Conservation (phyloP, 2,329 filamentous ascomycete genomes). For the Zarea fungicola region DNA sequence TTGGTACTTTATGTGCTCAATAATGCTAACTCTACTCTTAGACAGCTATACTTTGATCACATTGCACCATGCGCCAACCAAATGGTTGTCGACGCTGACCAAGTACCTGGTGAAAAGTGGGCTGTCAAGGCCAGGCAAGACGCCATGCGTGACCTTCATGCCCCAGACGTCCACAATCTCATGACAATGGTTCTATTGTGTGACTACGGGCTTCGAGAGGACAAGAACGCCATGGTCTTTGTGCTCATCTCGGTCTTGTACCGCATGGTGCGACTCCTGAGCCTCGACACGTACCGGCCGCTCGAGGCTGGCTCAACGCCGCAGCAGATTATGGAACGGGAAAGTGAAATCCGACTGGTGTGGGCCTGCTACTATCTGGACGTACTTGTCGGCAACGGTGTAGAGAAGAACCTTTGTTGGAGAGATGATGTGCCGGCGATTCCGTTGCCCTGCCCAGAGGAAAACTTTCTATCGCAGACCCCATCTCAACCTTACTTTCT, state of each 20-base stretch:
- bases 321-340: conserved; percentile 15
- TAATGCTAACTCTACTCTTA: not conserved
- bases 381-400: conserved; percentile 17
- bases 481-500: conserved; percentile 12
- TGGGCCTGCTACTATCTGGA: conserved; percentile 23
- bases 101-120: conserved; percentile 18
- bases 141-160: conserved; percentile 16
- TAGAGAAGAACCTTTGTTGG: conserved; percentile 21
- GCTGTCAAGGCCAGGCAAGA: conserved; percentile 17
- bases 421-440: conserved; percentile 17
- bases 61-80: not conserved
- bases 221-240: conserved; percentile 20
- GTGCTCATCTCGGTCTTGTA: conserved; percentile 19
- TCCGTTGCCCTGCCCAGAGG: conserved; percentile 18
- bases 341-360: conserved; percentile 19
- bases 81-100: conserved; percentile 5
- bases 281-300: conserved; percentile 16
- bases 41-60: conserved; percentile 17
- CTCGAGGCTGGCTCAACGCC: conserved; percentile 1
- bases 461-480: conserved; percentile 15
- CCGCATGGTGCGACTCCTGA: conserved; percentile 19
- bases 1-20: not conserved
- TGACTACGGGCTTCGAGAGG: conserved; percentile 20
- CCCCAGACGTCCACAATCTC: conserved; percentile 18
- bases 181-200: conserved; percentile 21